Base-by-base conservation (phyloP, 1,284 basidiomycete species). In the Gymnopus androsaceus region DNA sequence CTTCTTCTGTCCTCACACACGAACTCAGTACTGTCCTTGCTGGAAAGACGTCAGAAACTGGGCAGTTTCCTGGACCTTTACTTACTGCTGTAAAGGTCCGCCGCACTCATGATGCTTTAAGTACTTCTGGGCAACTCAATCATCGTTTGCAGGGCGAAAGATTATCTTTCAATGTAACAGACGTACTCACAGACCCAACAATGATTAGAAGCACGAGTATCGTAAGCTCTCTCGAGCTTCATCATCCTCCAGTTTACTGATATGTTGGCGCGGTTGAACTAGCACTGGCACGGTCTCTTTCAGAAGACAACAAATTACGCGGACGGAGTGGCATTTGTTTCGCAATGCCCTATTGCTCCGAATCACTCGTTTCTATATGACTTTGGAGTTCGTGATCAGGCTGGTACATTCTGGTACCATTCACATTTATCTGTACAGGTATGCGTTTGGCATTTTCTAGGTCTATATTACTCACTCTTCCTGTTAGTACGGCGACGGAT, bases 321-420 rank as follows among this genome's bases (percentile, higher is more conserved):
- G 14, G 65, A 67, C 40, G 65, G 65, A 17, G 33, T 49, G 5
- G 33, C 36, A 6, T 49, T 49, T 23, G 40, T 56, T 15, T 50
- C 40, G 7, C 54, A 56, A 30, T 56, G 54, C 23, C 54, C 54
- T 45, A 56, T 56, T 15, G 38, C 67, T 30, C 55, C 67, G 2
- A 45, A 59, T 15, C 59, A 71, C 41, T 66, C 66, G 0, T 72
- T 69, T 54, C 12, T 64, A 44, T 70, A 71, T 69, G 23, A 51
- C 9, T 58, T 58, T 38, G 19, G 37, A 38, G 44, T 56, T n/a
- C 48, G 47, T 21, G 58, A 59, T 23, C 66, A 67, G 57, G 54
- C 63, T 40, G 66, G 67, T 3, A 67, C 66, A 6, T 69, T 59
- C 55, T 68, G 68, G 68, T 63, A 52, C n/a, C 51, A 52, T 41